Evolutionary conservation across 2,329 filamentous ascomycete genomes (phyloP).

Genomic region (Aaosphaeria pasadenensis): DNA sequence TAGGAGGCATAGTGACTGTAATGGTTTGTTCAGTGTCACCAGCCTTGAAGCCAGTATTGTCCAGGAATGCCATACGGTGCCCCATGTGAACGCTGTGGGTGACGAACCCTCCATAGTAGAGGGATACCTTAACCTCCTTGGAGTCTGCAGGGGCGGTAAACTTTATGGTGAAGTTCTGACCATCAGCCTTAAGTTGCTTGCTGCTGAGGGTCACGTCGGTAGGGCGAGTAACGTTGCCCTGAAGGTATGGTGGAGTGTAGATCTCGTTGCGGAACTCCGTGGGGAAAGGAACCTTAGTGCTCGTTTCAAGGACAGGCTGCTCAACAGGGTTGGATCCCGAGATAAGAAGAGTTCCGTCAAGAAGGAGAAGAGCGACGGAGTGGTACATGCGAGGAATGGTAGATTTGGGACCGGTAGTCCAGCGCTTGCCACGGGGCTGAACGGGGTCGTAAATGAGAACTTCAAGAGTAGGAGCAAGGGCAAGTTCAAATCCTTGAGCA

Average conservation of each 20-base stretch:
- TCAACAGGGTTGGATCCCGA: constrained; percentile 61
- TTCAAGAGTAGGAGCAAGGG: constrained; percentile 51
- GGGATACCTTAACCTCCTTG: constrained; percentile 46
- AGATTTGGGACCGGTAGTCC: constrained; percentile 44
- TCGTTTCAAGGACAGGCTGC: constrained; percentile 50
- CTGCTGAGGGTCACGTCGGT: constrained; percentile 46
- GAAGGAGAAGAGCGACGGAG: constrained; percentile 57
- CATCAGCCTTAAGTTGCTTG: constrained; percentile 43
- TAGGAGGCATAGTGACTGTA: constrained; percentile 54
- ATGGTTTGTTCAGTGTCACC: constrained; percentile 45
- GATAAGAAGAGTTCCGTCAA: constrained; percentile 59
- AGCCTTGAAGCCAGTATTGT: constrained; percentile 47
- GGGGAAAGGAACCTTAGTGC: constrained; percentile 47
- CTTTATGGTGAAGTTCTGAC: constrained; percentile 45
- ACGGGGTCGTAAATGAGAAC: constrained; percentile 58
- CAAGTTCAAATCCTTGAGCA: constrained; percentile 60
- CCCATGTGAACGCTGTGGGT: constrained; percentile 63
- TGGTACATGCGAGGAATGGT: constrained; percentile 55
- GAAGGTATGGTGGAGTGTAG: constrained; percentile 60
- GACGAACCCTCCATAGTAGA: constrained; percentile 60
- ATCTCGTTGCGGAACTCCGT: constrained; percentile 63
- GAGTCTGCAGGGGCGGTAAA: constrained; percentile 46
- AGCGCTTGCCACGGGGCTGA: constrained; percentile 51
- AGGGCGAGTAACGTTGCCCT: constrained; percentile 52
- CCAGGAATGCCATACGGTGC: constrained; percentile 56